These are phyloP conservation scores for Chaetomium fimeti DNA, from an alignment of 495 filamentous ascomycete species.

Conservation along the genomic window DNA sequence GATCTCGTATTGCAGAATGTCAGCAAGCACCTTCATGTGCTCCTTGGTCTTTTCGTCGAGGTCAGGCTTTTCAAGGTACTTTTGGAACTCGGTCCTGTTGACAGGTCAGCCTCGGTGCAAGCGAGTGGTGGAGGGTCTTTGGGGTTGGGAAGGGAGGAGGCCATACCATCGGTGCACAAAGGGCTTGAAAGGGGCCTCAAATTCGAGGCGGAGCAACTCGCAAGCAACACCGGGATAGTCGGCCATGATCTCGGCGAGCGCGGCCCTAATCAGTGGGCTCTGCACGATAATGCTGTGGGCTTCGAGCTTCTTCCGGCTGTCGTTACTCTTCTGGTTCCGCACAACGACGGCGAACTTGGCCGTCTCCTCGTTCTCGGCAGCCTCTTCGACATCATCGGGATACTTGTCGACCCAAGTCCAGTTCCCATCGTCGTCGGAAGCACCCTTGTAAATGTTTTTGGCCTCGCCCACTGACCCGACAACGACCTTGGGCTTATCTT, in stretches of 20 bases:
- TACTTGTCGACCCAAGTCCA: constrained; percentile 45
- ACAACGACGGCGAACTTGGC: constrained; percentile 37
- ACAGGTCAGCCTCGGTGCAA: constrained; percentile 2
- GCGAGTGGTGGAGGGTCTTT: not conserved
- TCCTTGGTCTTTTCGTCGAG: constrained; percentile 49
- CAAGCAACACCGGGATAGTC: constrained; percentile 65
- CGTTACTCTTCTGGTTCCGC: constrained; percentile 40
- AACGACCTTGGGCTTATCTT: constrained; percentile 24
- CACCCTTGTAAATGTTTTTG: constrained; percentile 43
- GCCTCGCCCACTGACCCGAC: constrained; percentile 37
- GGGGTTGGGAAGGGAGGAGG: not conserved
- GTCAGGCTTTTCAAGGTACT: constrained; percentile 48
- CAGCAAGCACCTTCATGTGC: constrained; percentile 58
- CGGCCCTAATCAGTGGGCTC: constrained; percentile 59
- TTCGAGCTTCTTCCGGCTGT: constrained; percentile 59
- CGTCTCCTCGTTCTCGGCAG: constrained; percentile 42
- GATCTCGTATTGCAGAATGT: constrained; percentile 59
- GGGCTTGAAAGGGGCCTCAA: constrained; percentile 59
- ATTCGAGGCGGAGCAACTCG: constrained; percentile 58
- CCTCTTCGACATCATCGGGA: constrained; percentile 39
- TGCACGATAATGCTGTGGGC: constrained; percentile 65
- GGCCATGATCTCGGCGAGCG: constrained; percentile 55
- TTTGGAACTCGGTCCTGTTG: constrained; percentile 42
- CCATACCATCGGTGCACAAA: constrained; percentile 66
- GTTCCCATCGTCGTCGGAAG: constrained; percentile 35